Evolutionary conservation across 2,329 filamentous ascomycete genomes (phyloP).

Genomic region (Fusarium sp.): DNA sequence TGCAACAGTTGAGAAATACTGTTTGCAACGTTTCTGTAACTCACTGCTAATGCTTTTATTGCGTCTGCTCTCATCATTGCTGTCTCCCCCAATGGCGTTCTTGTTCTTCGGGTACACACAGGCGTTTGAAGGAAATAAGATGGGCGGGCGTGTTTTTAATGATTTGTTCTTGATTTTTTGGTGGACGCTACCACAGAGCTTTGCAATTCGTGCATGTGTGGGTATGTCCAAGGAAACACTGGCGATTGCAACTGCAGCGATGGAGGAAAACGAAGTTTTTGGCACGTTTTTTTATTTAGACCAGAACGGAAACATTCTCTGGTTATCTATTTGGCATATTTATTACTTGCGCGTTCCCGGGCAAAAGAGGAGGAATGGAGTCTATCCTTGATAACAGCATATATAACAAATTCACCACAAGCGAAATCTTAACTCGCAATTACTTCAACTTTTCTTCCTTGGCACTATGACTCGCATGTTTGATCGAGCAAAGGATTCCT

Average conservation of each 20-base stretch:
- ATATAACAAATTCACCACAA: constrained; percentile 32
- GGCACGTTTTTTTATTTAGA: constrained; percentile 10
- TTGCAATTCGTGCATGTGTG: constrained; percentile 1
- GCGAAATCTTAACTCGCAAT: constrained; percentile 1
- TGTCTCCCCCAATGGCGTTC: constrained; percentile 30
- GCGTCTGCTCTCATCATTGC: background rate
- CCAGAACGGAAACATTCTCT: constrained; percentile 16
- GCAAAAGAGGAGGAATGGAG: constrained; percentile 15
- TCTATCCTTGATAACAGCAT: constrained; percentile 33
- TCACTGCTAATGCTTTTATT: background rate
- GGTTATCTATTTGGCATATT: constrained; percentile 22
- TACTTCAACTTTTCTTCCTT: background rate
- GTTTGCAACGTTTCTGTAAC: background rate
- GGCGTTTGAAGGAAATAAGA: constrained; percentile 37
- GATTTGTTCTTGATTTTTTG: constrained; percentile 15
- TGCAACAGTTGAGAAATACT: constrained; percentile 2
- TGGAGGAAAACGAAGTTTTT: constrained; percentile 5
- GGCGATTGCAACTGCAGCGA: background rate
- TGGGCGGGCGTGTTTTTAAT: constrained; percentile 6
- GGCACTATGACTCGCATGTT: background rate
- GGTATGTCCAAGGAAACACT: constrained; percentile 4
- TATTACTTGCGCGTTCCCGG: background rate
- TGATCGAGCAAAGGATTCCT: background rate
- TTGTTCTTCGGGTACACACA: constrained; percentile 32
- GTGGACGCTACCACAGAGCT: constrained; percentile 10